A percentile compares a stretch with the other conserved stretches of the same genome.
Evolutionary conservation across 768 basidiomycete genomes (phyloP).

Genomic region (Leccinellum albellum): DNA sequence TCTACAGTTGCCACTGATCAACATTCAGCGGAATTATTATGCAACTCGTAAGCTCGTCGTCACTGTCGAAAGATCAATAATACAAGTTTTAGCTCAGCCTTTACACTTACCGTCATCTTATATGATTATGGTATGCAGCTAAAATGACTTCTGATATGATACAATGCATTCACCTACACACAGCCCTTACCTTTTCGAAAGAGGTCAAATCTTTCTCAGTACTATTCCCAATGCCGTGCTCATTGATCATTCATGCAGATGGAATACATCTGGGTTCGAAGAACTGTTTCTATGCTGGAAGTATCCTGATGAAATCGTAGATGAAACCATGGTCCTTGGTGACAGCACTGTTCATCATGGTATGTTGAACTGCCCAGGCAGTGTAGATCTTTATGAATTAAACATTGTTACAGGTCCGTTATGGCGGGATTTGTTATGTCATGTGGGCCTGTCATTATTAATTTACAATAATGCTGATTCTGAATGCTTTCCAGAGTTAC

Average conservation of each 20-base stretch:
- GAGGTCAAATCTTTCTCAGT: not conserved
- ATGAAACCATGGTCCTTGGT: not conserved
- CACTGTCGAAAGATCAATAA: not conserved
- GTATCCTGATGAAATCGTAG: not conserved
- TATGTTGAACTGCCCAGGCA: not conserved
- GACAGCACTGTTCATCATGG: not conserved
- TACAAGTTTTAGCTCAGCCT: not conserved
- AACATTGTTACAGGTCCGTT: slow-evolving; percentile 6
- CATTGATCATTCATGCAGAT: not conserved
- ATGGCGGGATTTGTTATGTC: slow-evolving; percentile 3
- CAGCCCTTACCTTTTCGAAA: not conserved
- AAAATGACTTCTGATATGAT: not conserved
- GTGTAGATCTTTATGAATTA: not conserved
- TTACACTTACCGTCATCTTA: not conserved
- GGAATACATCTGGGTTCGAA: not conserved
- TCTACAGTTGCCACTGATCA: not conserved
- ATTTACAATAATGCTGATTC: not conserved
- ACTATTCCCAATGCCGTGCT: not conserved
- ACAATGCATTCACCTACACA: not conserved
- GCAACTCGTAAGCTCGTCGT: not conserved
- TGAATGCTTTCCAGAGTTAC: not conserved
- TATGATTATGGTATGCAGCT: not conserved
- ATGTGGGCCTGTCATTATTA: slow-evolving; percentile 1
- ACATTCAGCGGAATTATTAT: not conserved
- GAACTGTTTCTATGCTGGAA: not conserved